Percentiles rank a stretch among this genome's conserved stretches.
These are phyloP conservation scores for Cyclotella sp. DNA, from an alignment of 108 stramenopile genomes.

Conservation along the genomic window DNA sequence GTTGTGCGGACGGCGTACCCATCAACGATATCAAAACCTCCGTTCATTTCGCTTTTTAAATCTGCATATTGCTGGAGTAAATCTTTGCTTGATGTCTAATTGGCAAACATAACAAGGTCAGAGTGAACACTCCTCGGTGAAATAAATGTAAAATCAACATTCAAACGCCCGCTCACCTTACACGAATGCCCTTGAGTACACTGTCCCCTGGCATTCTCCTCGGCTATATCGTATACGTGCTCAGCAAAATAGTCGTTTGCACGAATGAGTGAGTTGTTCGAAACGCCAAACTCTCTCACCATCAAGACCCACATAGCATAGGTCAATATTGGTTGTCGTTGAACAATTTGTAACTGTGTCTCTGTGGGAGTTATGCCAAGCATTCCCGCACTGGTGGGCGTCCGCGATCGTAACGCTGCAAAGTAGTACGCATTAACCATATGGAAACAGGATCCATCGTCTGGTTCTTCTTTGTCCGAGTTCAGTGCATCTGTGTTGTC, in stretches of 20 bases:
- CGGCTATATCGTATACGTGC: conserved; percentile 60
- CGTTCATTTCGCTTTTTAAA: conserved; percentile 31
- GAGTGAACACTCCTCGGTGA: neutral
- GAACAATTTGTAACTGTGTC: conserved; percentile 23
- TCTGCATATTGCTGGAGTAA: conserved; percentile 46
- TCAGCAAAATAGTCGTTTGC: conserved; percentile 49
- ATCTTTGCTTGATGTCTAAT: conserved; percentile 50
- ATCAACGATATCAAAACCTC: conserved; percentile 41
- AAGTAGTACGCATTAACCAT: conserved; percentile 37
- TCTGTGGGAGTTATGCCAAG: conserved; percentile 50
- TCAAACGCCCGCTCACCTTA: conserved; percentile 33
- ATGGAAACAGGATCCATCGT: conserved; percentile 48
- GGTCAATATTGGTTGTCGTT: conserved; percentile 35
- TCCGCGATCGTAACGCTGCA: conserved; percentile 73
- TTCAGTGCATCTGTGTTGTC: neutral
- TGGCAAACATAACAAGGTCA: neutral
- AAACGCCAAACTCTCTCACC: conserved; percentile 45
- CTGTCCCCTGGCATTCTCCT: conserved; percentile 66
- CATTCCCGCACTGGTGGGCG: conserved; percentile 87
- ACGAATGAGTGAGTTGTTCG: conserved; percentile 17
- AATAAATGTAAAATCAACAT: conserved; percentile 2
- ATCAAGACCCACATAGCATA: conserved; percentile 53
- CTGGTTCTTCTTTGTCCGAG: conserved; percentile 32
- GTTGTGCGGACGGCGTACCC: conserved; percentile 1
- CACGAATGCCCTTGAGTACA: conserved; percentile 75